Evolutionary conservation across 2,329 filamentous ascomycete species (phyloP).

Genomic region (Fusarium mangiferae): DNA sequence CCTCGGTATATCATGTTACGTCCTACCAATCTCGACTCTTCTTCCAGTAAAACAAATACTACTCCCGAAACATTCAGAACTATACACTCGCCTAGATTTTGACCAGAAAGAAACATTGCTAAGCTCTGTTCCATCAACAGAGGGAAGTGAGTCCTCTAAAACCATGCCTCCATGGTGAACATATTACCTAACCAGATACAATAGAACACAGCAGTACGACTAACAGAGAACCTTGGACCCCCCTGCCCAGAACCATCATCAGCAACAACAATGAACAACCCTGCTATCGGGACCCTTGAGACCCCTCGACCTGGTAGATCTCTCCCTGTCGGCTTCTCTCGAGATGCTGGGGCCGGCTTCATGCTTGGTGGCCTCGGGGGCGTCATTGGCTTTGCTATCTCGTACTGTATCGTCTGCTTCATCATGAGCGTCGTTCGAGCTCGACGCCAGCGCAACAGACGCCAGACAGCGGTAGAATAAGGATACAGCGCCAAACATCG

Average conservation of each 20-base stretch:
- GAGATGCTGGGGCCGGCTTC: conserved; percentile 23
- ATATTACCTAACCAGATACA: neutral
- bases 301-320: neutral
- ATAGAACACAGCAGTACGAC: neutral
- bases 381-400: conserved; percentile 18
- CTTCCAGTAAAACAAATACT: neutral
- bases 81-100: neutral
- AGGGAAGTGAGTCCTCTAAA: neutral
- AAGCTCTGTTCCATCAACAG: neutral
- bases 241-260: neutral
- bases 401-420: conserved; percentile 18
- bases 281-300: neutral
- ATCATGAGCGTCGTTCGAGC: neutral
- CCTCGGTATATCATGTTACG: neutral
- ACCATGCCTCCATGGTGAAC: neutral
- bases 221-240: too few species aligned
- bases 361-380: conserved; percentile 18
- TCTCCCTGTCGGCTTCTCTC: neutral
- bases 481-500: neutral
- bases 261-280: neutral
- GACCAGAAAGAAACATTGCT: neutral
- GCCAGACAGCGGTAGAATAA: neutral
- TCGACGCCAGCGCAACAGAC: neutral
- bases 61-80: neutral
- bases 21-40: neutral